Evolutionary conservation across 495 filamentous ascomycete genomes (phyloP), one percentile per base, ranked within the genome.

Genomic region (Hypoxylon cercidicola): DNA sequence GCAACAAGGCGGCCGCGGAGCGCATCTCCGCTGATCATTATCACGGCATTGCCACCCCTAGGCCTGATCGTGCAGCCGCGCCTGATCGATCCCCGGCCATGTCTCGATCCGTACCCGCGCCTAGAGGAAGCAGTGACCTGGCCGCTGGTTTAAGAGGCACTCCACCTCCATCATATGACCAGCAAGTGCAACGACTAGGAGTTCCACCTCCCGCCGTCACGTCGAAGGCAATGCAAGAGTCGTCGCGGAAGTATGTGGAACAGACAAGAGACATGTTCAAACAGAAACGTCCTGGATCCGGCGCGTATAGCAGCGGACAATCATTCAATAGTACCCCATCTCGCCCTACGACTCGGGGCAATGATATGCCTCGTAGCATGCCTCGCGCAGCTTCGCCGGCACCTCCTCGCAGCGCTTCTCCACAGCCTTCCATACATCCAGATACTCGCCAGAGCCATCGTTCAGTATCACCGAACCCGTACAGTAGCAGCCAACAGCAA

Each of bases 191-290:
- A 84, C 85, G 93, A 41, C 86, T 99, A 11, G 96, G 89, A 58
- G 90, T 93, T 13, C 96, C 96, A 0, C 87, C 95, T 53, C 95
- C 94, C 0, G 96, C 96, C 10, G 92, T 93, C 61, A 98, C 96
- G 0, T 89, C 90, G 7, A 88, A 88, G 53, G 89, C 93, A 44
- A 99, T 99, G 96, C 89, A 97, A 66, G 89, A 95, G 69, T 90
- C 94, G 11, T 93, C 92, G 0, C 87, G 93, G 55, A 90, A 90
- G 69, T 97, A 95, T 72, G 86, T 90, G 43, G 87, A 89, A 51
- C 90, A 97, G 75, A 90, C 89, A 7, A 87, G 91, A 52, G 90
- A 84, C 66, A 89, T 97, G 85, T 92, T 96, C 69, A 76, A 68
- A 63, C 54, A 60, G 59, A 87, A 85, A 11, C 80, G 83, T n/a